phyloP scores from a whole-genome alignment of 352 stramenopile genomes.

The Globisporangium heterothallicum region DNA sequence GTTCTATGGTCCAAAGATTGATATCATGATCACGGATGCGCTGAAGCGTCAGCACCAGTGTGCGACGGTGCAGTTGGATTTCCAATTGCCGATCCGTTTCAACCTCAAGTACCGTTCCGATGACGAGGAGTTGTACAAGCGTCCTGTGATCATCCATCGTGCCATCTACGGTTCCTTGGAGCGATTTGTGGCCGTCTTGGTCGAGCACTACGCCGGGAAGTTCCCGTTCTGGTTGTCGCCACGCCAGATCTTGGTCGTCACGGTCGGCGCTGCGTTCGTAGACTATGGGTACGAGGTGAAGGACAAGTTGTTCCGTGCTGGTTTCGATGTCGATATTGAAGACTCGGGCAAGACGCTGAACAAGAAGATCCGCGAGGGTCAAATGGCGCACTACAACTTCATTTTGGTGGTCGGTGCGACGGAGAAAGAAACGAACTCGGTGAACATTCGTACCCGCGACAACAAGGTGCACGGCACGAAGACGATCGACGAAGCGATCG shows the following conservation, averaged over 20 bases:
- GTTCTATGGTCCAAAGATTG: conserved; percentile 98
- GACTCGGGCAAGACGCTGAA: conserved; percentile 94
- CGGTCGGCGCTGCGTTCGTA: conserved; percentile 91
- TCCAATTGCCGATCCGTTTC: conserved; percentile 98
- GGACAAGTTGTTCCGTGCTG: conserved; percentile 86
- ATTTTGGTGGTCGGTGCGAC: conserved; percentile 95
- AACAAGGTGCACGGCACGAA: conserved; percentile 93
- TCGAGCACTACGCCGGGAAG: conserved; percentile 98
- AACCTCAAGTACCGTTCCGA: conserved; percentile 91
- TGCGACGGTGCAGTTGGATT: conserved; percentile 98
- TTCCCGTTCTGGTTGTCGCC: conserved; percentile 98
- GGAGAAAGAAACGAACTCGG: conserved; percentile 86
- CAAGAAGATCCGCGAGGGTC: conserved; percentile 97
- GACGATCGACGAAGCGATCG: conserved; percentile 93
- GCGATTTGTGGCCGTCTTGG: conserved; percentile 97
- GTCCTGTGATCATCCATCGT: conserved; percentile 97
- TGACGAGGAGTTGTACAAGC: conserved; percentile 79
- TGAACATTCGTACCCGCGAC: conserved; percentile 93
- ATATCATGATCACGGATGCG: conserved; percentile 96
- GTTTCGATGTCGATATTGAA: conserved; percentile 97
- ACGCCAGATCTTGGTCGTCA: conserved; percentile 93
- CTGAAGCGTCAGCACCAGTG: conserved; percentile 96
- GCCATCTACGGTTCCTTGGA: conserved; percentile 98
- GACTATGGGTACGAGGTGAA: conserved; percentile 94
- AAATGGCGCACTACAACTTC: conserved; percentile 98